Conservation (phyloP, 208 protist species). For the Vickermania spadyakhi region DNA sequence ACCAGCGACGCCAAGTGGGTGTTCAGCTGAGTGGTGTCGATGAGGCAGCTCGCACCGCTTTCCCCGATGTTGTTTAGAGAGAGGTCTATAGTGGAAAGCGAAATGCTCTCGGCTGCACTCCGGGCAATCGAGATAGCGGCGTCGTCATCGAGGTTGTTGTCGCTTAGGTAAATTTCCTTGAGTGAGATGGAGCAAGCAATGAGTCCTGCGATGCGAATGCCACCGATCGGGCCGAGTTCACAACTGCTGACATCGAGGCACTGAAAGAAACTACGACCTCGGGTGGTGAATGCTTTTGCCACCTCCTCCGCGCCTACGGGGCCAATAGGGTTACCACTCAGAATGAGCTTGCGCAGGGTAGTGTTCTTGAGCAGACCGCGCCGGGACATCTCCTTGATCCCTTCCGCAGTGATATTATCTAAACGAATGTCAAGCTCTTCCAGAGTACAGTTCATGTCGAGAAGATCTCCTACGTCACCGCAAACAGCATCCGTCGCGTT, state of each 20-base stretch:
- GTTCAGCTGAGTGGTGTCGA: slow-evolving; percentile 67
- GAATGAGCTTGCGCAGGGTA: slow-evolving; percentile 29
- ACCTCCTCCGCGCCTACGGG: slow-evolving; percentile 57
- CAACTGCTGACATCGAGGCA: slow-evolving; percentile 69
- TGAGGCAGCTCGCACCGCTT: slow-evolving; percentile 52
- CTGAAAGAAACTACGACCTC: slow-evolving; percentile 41
- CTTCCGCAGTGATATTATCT: slow-evolving; percentile 55
- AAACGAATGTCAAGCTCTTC: slow-evolving; percentile 67
- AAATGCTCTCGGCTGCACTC: slow-evolving; percentile 51
- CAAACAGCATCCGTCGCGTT: slow-evolving; percentile 62
- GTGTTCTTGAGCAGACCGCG: slow-evolving; percentile 67
- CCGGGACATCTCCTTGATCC: slow-evolving; percentile 31
- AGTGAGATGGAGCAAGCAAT: slow-evolving; percentile 54
- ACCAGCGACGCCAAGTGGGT: slow-evolving; percentile 43
- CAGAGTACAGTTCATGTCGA: slow-evolving; percentile 60
- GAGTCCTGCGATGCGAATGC: slow-evolving; percentile 56
- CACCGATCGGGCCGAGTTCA: slow-evolving; percentile 42
- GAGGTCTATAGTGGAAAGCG: slow-evolving; percentile 52
- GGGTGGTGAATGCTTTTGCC: slow-evolving; percentile 32
- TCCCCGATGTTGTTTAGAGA: slow-evolving; percentile 69
- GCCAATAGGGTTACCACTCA: slow-evolving; percentile 70
- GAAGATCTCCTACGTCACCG: slow-evolving; percentile 49
- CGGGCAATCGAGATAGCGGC: slow-evolving; percentile 47
- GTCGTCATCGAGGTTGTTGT: slow-evolving; percentile 81
- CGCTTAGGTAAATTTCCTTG: slow-evolving; percentile 61